A percentile compares a stretch with the other conserved stretches of the same genome.
These are phyloP conservation scores for Prunus campanulata DNA, from an alignment of 306 rosid species.

Conservation along the genomic window DNA sequence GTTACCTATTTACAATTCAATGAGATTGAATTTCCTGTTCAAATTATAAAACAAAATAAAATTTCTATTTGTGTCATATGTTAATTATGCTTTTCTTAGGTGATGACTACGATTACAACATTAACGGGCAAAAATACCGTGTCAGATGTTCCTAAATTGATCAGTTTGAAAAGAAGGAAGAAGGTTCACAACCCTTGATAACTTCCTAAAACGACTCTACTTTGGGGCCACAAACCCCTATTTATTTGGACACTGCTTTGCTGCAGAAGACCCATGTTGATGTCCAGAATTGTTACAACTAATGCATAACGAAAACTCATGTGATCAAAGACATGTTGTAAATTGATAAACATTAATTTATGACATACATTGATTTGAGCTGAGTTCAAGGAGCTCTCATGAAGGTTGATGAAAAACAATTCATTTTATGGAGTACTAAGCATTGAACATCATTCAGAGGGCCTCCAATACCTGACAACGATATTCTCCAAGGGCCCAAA, in stretches of 20 bases:
- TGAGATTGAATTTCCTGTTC: not conserved
- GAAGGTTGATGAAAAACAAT: not conserved
- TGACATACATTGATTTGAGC: not conserved
- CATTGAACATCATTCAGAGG: conserved; percentile 1
- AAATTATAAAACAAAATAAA: not conserved
- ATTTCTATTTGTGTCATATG: not conserved
- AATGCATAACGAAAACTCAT: not conserved
- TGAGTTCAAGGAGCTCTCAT: not conserved
- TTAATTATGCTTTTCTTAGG: not conserved
- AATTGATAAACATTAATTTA: not conserved
- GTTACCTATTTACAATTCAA: not conserved
- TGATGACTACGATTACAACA: not conserved
- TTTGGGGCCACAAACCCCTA: no score
- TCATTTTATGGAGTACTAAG: not conserved
- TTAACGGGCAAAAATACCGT: not conserved
- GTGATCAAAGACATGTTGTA: not conserved
- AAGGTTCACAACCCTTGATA: no score
- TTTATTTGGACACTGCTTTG: no score
- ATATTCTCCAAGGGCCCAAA: conserved; percentile 29
- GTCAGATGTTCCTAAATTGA: not conserved
- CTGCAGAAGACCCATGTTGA: no score
- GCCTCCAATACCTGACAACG: conserved; percentile 26
- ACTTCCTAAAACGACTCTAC: no score
- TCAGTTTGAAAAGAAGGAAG: no score
- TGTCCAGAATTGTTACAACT: not conserved